Evolutionary conservation across 176 grass and related monocot species (phyloP), one percentile per base, ranked within the genome.

Genomic region (Lolium rigidum): DNA sequence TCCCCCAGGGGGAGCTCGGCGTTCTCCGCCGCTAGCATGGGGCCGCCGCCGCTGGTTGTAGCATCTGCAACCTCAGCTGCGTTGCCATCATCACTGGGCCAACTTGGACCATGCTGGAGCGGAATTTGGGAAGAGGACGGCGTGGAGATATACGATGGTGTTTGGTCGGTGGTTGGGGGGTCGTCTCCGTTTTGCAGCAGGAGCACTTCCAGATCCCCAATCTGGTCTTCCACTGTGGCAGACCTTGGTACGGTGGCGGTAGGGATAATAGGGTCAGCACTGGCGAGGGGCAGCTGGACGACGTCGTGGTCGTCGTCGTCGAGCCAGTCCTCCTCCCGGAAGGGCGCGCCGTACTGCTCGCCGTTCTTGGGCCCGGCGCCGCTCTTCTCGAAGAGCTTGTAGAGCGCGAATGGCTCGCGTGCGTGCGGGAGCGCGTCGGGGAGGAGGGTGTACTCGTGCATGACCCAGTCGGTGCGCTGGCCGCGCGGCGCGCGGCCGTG

Each of bases 371-470:
- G 96, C 46, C 96, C 96, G 14, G 47, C 77, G 12, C 96, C 96
- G 39, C 96, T 95, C 91, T 98, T 98, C 84, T 91, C 91, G 86
- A 98, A 98, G 46, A 98, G 54, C 86, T 98, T 98, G 81, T 98
- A 98, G 37, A 98, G 93, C 31, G 93, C 96, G 86, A 76, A 98
- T 56, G 80, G 72, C 86, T 98, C 88, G 69, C 68, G 84, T 41
- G 28, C 76, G 63, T 48, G 73, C 13, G 89, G 89, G 26, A 95
- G 84, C 47, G 86, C 86, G 43, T 87, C 87, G 74, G 86, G 74
- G 50, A 92, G 88, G 20, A 98, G 79, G 78, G 96, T 93, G 78
- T 95, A 93, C 86, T 97, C 95, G 79, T 94, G 81, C 91, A 98
- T 98, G 71, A 98, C 95, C 92, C 95, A 97, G 81, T 97, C 88